These are phyloP conservation scores for Microdochium nivale DNA, from an alignment of 2,329 filamentous ascomycete genomes.

Conservation along the genomic window DNA sequence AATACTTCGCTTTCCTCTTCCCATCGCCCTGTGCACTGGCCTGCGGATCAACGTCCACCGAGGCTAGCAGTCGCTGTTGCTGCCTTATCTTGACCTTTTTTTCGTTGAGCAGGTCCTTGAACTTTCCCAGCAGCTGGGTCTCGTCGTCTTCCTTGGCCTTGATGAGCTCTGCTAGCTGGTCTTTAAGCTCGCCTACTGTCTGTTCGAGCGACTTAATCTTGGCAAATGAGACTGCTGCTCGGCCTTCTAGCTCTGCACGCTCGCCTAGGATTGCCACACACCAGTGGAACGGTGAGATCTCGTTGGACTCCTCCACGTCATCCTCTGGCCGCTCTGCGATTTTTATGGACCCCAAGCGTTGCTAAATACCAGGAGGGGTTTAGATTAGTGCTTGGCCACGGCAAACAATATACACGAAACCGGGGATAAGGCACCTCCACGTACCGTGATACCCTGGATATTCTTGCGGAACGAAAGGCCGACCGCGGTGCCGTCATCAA, in stretches of 20 bases:
- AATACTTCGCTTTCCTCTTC: slow-evolving; percentile 13
- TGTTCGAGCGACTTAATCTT: slow-evolving; percentile 40
- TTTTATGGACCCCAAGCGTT: slow-evolving; percentile 59
- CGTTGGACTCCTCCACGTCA: slow-evolving; percentile 43
- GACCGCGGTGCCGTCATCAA: slow-evolving; percentile 39
- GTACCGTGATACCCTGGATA: slow-evolving; percentile 59
- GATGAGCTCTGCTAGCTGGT: slow-evolving; percentile 58
- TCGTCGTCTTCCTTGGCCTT: slow-evolving; percentile 60
- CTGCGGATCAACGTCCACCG: slow-evolving; percentile 29
- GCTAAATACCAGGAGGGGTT: slow-evolving; percentile 28
- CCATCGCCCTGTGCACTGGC: slow-evolving; percentile 16
- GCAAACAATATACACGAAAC: neutral
- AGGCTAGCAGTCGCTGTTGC: slow-evolving; percentile 53
- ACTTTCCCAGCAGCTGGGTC: slow-evolving; percentile 57
- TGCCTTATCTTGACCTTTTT: slow-evolving; percentile 75
- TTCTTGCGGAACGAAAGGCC: slow-evolving; percentile 57
- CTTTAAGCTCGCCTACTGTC: slow-evolving; percentile 48
- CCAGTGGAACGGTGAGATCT: slow-evolving; percentile 63
- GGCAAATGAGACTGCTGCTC: slow-evolving; percentile 31
- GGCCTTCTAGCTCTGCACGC: slow-evolving; percentile 32
- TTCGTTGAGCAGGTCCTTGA: slow-evolving; percentile 62
- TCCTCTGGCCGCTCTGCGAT: slow-evolving; percentile 21
- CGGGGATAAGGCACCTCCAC: slow-evolving; percentile 13
- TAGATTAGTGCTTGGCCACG: neutral
- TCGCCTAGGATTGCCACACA: slow-evolving; percentile 48